These are phyloP conservation scores for Nigrospora osmanthi DNA, from an alignment of 2,329 filamentous ascomycete species.

Conservation along the genomic window DNA sequence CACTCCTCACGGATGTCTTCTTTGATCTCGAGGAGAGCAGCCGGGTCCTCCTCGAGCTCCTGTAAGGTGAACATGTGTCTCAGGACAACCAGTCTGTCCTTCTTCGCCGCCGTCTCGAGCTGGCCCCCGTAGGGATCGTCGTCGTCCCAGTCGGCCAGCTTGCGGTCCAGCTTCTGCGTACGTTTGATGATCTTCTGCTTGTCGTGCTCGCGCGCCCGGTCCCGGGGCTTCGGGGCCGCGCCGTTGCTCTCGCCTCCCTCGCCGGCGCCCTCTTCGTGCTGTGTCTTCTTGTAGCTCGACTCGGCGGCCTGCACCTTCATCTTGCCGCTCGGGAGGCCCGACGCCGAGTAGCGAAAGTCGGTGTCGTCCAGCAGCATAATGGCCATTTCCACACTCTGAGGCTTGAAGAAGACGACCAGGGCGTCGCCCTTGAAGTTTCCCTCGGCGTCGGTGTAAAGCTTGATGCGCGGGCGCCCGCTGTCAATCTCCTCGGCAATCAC, in stretches of 20 bases:
- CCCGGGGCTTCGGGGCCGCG: slow-evolving; percentile 35
- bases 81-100: slow-evolving; percentile 78
- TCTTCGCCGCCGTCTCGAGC: slow-evolving; percentile 43
- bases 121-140: slow-evolving; percentile 58
- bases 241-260: slow-evolving; percentile 10
- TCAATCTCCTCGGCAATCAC: slow-evolving; percentile 94
- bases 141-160: slow-evolving; percentile 92
- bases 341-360: slow-evolving; percentile 60
- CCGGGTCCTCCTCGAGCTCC: slow-evolving; percentile 78
- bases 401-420: slow-evolving; percentile 88
- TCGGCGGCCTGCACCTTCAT: slow-evolving; percentile 84
- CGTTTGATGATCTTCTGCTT: slow-evolving; percentile 88
- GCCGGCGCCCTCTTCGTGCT: slow-evolving; percentile 44
- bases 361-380: slow-evolving; percentile 76
- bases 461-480: slow-evolving; percentile 79
- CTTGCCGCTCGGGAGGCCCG: slow-evolving; percentile 46
- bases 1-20: slow-evolving; percentile 91
- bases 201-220: slow-evolving; percentile 51
- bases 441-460: slow-evolving; percentile 76
- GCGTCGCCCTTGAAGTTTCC: slow-evolving; percentile 92
- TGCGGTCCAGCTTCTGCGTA: slow-evolving; percentile 84
- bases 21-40: slow-evolving; percentile 81
- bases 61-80: slow-evolving; percentile 88
- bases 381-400: slow-evolving; percentile 83
- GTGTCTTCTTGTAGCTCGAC: slow-evolving; percentile 82